These are phyloP conservation scores for Colletotrichum sp. DNA, from an alignment of 2,329 filamentous ascomycete genomes.

Conservation along the genomic window DNA sequence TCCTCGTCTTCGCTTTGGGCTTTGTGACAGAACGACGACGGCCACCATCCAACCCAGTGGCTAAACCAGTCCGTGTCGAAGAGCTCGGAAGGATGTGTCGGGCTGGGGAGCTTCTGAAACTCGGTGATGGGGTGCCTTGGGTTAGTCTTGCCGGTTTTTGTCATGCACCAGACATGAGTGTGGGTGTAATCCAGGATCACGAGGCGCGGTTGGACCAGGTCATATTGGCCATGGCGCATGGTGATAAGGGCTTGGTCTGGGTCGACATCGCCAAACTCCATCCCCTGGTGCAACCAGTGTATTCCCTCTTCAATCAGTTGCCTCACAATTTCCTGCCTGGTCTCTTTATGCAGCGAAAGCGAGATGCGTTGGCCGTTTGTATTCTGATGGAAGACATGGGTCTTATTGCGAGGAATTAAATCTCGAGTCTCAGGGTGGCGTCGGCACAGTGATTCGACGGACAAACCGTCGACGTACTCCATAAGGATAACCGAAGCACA, in stretches of 20 bases:
- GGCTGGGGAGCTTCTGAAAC: not conserved
- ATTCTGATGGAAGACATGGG: not conserved
- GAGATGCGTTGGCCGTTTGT: not conserved
- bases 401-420: not conserved
- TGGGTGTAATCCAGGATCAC: not conserved
- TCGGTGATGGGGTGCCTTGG: not conserved
- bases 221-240: not conserved
- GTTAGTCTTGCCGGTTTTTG: not conserved
- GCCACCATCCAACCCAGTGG: not conserved
- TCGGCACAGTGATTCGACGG: not conserved
- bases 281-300: not conserved
- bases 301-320: not conserved
- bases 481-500: not conserved
- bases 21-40: not conserved
- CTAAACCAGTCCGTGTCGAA: not conserved
- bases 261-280: not conserved
- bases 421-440: not conserved
- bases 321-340: not conserved
- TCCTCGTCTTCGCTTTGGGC: not conserved
- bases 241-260: not conserved
- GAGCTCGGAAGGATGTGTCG: not conserved
- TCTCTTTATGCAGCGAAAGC: not conserved
- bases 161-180: not conserved
- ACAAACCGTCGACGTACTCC: not conserved
- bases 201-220: not conserved